phyloP scores from a whole-genome alignment of 164 flowering plant species.

The Magnolia kwangsiensis region DNA sequence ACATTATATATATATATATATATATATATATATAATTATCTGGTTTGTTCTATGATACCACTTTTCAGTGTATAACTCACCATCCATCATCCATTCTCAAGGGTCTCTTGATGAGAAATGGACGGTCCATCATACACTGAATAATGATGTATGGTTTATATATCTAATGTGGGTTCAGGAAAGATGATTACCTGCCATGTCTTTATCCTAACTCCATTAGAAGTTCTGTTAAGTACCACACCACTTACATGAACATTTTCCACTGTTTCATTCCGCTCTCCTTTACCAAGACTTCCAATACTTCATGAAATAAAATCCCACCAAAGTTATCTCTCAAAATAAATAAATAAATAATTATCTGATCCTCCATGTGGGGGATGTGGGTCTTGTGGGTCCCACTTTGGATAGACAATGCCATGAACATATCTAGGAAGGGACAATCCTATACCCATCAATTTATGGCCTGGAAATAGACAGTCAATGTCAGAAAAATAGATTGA shows the following conservation, averaged over 20 bases:
- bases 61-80: not conserved
- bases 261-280: conserved; percentile 5
- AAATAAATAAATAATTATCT: no score
- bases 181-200: conserved; percentile 44
- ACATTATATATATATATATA: not conserved
- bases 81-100: not conserved
- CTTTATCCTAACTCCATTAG: conserved; percentile 45
- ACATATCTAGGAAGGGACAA: no score
- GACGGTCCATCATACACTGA: not conserved
- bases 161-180: no score
- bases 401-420: no score
- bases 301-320: not conserved
- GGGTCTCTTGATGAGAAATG: not conserved
- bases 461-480: no score
- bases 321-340: no score
- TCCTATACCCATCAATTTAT: no score
- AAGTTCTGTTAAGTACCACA: conserved; percentile 13
- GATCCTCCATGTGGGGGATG: no score
- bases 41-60: not conserved
- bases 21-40: not conserved
- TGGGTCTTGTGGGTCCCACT: no score
- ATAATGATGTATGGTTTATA: no score
- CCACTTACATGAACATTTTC: conserved; percentile 18
- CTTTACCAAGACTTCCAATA: conserved; percentile 30
- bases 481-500: no score